A percentile compares a stretch with the other conserved stretches of the same genome.
These are phyloP conservation scores for Cercospora berteroae DNA, from an alignment of 2,329 filamentous ascomycete genomes.

Conservation along the genomic window DNA sequence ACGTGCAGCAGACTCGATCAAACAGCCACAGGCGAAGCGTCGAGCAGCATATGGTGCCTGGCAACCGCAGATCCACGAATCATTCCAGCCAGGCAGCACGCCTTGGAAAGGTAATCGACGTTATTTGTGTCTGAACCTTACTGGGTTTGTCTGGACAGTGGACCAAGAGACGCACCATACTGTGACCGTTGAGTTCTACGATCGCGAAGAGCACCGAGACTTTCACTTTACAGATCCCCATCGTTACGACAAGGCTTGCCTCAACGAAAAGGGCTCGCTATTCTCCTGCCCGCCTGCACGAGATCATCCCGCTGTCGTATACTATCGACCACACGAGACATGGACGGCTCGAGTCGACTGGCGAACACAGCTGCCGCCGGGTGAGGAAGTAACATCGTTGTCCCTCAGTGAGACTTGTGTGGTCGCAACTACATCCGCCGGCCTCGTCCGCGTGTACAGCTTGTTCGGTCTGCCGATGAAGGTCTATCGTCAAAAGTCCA, in stretches of 20 bases:
- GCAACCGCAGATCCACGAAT: slow-evolving; percentile 69
- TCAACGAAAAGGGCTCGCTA: slow-evolving; percentile 77
- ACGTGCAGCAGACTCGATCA: slow-evolving; percentile 44
- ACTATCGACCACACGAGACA: slow-evolving; percentile 94
- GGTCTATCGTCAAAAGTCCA: slow-evolving; percentile 87
- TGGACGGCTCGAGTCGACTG: slow-evolving; percentile 92
- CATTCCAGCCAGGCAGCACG: slow-evolving; percentile 92
- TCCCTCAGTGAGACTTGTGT: slow-evolving; percentile 89
- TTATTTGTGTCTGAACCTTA: slow-evolving; percentile 88
- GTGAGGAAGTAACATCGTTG: slow-evolving; percentile 84
- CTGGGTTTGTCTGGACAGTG: slow-evolving; percentile 95
- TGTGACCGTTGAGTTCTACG: slow-evolving; percentile 95
- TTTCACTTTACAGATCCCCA: slow-evolving; percentile 98
- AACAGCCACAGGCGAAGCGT: slow-evolving; percentile 52
- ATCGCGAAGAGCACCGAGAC: slow-evolving; percentile 85
- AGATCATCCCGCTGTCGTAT: slow-evolving; percentile 73
- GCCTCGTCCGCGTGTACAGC: slow-evolving; percentile 90
- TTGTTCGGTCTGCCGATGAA: slow-evolving; percentile 86
- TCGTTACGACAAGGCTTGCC: slow-evolving; percentile 91
- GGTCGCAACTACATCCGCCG: slow-evolving; percentile 79
- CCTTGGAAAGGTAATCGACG: slow-evolving; percentile 93
- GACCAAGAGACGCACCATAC: slow-evolving; percentile 87
- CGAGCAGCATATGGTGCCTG: slow-evolving; percentile 49
- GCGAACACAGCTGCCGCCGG: slow-evolving; percentile 80
- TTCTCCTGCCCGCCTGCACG: slow-evolving; percentile 75